Evolutionary conservation across 768 basidiomycete genomes (phyloP), one percentile per base, ranked within the genome.

Genomic region (Boletus coccyginus): DNA sequence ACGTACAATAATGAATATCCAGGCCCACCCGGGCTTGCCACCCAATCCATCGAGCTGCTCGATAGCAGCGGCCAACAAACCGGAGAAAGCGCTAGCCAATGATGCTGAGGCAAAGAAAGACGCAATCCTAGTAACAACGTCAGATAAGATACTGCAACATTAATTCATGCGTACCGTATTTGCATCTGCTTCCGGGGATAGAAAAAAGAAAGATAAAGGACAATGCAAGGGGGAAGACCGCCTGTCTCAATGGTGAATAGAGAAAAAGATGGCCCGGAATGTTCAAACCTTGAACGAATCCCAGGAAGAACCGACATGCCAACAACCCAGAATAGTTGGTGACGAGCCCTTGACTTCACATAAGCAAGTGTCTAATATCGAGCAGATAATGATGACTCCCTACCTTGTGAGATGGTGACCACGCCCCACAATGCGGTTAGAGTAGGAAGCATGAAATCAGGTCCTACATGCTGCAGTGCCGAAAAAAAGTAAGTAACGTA

Each of bases 11-110:
- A 83, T 80, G 56, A 83, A 81, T 58, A 84, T 77, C 84, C 82
- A 86, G 32, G 78, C 73, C 86, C 85, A 88, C 3, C 82, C 86
- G 1, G 78, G 73, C 53, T 70, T 77, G 5, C 82, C 80, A 3
- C 71, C 73, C 5, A 75, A 67, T 13, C 82, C 82, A 42, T 85
- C 66, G 75, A 89, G 81, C 14, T 81, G 70, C n/a, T 75, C 63
- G 50, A 89, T 85, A 0, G 76, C 84, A 43, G 82, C 74, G 0
- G 86, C 85, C 5, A 89, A 74, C 7, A 88, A 70, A 39, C 87
- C 86, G 3, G 84, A 85, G 62, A 86, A 85, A 1, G 82, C 79
- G 1, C 82, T 80, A 0, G 85, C 77, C 3, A 84, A 70, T 21
- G 83, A 82, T 3, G 83, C 77, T 3, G 75, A 63, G 0, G 73